These are phyloP conservation scores for Berkeleyomyces rouxiae DNA, from an alignment of 2,329 filamentous ascomycete species.

Conservation along the genomic window DNA sequence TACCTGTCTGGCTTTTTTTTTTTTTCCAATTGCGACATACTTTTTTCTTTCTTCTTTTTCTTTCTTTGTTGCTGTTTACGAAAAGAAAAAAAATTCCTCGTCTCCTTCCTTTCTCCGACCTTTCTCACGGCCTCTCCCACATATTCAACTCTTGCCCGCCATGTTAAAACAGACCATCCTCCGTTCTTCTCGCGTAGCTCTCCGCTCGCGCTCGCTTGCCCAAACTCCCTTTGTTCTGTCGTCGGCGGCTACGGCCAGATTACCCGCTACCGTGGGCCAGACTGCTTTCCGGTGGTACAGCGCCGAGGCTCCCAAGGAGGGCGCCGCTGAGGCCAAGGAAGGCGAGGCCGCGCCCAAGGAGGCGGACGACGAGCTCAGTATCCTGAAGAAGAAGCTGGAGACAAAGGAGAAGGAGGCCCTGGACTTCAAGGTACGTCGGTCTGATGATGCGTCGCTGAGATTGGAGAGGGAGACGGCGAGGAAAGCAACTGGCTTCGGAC, in stretches of 20 bases:
- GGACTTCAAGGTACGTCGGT: constrained; percentile 62
- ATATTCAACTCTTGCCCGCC: neutral
- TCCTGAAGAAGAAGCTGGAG: constrained; percentile 35
- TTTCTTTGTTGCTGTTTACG: neutral
- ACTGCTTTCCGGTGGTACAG: constrained; percentile 13
- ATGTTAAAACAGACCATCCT: constrained; percentile 12
- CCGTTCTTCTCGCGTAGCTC: constrained; percentile 8
- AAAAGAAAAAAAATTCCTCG: neutral
- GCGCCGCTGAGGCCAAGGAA: constrained; percentile 18
- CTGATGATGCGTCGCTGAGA: neutral
- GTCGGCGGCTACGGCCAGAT: neutral
- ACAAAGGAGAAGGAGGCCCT: constrained; percentile 37
- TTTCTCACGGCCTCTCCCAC: neutral
- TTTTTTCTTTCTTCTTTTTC: too few relatives aligned
- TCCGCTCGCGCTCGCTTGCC: constrained; percentile 4
- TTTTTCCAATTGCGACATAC: neutral
- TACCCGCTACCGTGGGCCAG: neutral
- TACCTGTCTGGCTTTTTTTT: neutral
- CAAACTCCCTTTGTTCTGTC: constrained; percentile 6
- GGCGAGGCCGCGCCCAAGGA: constrained; percentile 18
- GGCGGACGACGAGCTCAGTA: constrained; percentile 24
- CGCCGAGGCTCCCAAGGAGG: constrained; percentile 15
- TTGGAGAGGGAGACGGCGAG: neutral
- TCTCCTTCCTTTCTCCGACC: neutral
- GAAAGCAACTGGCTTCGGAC: neutral